A percentile compares a stretch with the other conserved stretches of the same genome.
These are phyloP conservation scores for Trifolium repens DNA, from an alignment of 306 rosid genomes.

Conservation along the genomic window DNA sequence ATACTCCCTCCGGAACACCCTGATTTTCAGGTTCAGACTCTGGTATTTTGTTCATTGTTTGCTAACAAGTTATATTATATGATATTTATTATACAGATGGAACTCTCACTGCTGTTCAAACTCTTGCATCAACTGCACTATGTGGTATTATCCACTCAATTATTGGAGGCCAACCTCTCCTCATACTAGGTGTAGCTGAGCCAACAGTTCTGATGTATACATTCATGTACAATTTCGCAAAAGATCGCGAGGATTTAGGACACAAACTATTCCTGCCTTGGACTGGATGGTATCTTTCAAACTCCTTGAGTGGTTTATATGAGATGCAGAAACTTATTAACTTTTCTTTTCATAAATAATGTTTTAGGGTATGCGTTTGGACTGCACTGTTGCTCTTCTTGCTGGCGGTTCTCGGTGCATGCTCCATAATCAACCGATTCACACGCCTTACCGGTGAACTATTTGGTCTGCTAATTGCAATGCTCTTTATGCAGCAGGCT, in stretches of 20 bases:
- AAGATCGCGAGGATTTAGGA: conserved; percentile 87
- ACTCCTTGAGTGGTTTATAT: conserved; percentile 18
- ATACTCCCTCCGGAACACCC: too few species aligned
- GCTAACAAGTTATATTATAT: conserved; percentile 48
- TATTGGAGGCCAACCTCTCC: conserved; percentile 96
- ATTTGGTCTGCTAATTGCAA: conserved; percentile 90
- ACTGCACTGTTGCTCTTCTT: conserved; percentile 85
- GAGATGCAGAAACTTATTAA: conserved; percentile 37
- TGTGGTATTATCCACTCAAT: conserved; percentile 88
- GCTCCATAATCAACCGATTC: conserved; percentile 92
- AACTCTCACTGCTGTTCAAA: conserved; percentile 91
- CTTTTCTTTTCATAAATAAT: background rate
- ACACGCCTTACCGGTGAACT: conserved; percentile 96
- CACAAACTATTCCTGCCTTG: conserved; percentile 84
- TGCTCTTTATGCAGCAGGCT: conserved; percentile 99
- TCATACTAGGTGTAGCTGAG: conserved; percentile 95
- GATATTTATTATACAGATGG: conserved; percentile 63
- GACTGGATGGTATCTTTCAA: conserved; percentile 85
- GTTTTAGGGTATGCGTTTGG: conserved; percentile 91
- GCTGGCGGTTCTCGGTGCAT: conserved; percentile 87
- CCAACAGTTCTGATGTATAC: conserved; percentile 98
- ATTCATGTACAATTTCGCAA: conserved; percentile 85
- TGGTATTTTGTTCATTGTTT: conserved; percentile 37
- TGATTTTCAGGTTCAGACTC: conserved; percentile 38
- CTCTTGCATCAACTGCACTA: conserved; percentile 92